phyloP scores from a whole-genome alignment of 306 rosid species.

The Alnus rubra region DNA sequence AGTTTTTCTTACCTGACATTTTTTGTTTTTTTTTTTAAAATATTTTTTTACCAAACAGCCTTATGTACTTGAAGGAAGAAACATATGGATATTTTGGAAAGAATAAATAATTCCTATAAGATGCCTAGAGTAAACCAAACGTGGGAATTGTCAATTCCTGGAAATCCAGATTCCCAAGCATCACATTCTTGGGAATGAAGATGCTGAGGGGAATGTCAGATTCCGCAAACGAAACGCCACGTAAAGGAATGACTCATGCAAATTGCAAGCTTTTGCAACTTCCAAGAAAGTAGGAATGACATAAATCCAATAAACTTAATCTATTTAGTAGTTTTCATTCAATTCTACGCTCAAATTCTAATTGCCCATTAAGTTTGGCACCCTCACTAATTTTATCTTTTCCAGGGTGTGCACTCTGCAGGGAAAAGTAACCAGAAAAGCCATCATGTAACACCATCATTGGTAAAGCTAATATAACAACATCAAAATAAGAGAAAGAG shows the following conservation, averaged over 20 bases:
- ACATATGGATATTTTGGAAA: no score
- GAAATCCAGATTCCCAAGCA: no score
- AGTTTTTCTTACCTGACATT: no score
- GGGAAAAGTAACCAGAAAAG: background rate
- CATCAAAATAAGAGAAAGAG: background rate
- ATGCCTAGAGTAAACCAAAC: no score
- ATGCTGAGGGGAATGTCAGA: no score
- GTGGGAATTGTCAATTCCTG: no score
- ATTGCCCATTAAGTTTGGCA: background rate
- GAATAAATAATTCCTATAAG: no score
- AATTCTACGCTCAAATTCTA: background rate
- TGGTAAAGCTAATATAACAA: background rate
- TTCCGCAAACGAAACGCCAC: no score
- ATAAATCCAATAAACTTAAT: background rate
- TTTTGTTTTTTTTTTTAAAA: no score
- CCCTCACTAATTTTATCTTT: background rate
- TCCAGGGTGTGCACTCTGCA: background rate
- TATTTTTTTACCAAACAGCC: no score
- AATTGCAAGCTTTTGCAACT: slow-evolving; percentile 5
- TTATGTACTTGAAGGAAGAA: no score
- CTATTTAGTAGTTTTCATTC: background rate
- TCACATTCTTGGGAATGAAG: no score
- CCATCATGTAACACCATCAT: background rate
- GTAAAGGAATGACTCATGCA: background rate
- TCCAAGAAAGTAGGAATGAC: background rate